These are phyloP conservation scores for Volvox reticuliferus DNA, from an alignment of 139 green algal species.

Conservation along the genomic window DNA sequence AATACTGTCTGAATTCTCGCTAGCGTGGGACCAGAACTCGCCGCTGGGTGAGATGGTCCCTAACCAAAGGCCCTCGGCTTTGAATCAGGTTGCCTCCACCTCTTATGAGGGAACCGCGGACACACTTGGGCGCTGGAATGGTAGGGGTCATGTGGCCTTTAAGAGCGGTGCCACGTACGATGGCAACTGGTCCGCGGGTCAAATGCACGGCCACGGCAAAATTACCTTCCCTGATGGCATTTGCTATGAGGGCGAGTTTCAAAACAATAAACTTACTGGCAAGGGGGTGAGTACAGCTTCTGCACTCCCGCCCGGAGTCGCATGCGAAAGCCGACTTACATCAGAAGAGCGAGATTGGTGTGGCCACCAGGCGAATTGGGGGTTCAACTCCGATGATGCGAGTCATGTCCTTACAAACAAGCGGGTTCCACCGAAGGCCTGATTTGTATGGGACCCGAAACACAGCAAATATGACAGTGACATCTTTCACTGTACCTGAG, in stretches of 20 bases:
- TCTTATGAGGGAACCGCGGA: constrained; percentile 51
- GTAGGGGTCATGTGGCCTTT: constrained; percentile 56
- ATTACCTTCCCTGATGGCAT: constrained; percentile 71
- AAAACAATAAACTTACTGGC: constrained; percentile 61
- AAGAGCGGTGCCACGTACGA: constrained; percentile 67
- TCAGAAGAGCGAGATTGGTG: no score
- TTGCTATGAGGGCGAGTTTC: constrained; percentile 64
- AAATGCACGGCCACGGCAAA: constrained; percentile 67
- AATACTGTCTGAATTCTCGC: neutral
- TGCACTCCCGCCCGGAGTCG: no score
- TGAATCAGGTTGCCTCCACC: constrained; percentile 35
- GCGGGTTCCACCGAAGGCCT: no score
- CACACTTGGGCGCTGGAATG: constrained; percentile 42
- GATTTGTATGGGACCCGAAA: no score
- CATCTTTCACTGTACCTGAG: no score
- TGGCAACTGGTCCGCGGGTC: constrained; percentile 61
- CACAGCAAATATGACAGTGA: no score
- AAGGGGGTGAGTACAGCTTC: constrained; percentile 59
- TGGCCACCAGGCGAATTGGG: no score
- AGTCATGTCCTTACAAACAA: no score
- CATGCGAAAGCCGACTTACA: no score
- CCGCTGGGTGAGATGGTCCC: no score
- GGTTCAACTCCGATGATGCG: no score
- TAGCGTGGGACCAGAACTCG: neutral
- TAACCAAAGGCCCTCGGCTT: neutral